Evolutionary conservation across 1,139 yeast genomes (phyloP), one percentile per base, ranked within the genome.

Genomic region (Geotrichum macrosporum): DNA sequence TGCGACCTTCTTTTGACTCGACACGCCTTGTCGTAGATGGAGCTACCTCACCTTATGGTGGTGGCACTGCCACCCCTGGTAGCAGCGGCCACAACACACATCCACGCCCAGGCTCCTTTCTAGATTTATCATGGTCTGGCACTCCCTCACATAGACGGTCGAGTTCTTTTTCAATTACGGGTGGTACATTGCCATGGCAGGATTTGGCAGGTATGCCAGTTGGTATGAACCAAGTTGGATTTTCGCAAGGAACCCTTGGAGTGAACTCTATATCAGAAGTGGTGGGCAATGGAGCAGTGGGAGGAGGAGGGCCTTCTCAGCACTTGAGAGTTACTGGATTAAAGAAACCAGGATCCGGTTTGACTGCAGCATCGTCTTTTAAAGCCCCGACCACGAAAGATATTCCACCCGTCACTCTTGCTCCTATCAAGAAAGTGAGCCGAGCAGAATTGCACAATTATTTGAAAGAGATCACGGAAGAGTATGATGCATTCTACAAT

Each of bases 391-490:
- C 96, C 0, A 70, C 77, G 1, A 73, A 74, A 44, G 98, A 92
- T 57, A 92, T 92, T 16, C 96, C 97, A 0, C 89, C 84, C 29
- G 82, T 88, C 16, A 80, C 76, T 48, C 69, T 92, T 37, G 77
- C 83, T 44, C 78, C 81, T 47, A 67, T 80, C 10, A 70, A 73
- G 13, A 76, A 74, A 50, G 77, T 79, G 2, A 65, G 76, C 45
- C 70, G 72, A 40, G 66, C 71, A 0, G 76, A 74, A 32, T 69
- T 87, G 46, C 55, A 57, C 19, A 57, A 67, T 4, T 81, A 81
- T 53, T 62, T 80, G 10, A 62, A 61, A 13, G 70, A 71, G 4
- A 65, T 80, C 1, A 70, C 71, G 12, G 66, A 68, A 0, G 88
- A 83, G 41, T 85, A 77, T 60, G 74, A 71, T 27, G 67, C 68